Conservation (phyloP, 2,329 filamentous ascomycete genomes). For the Alternaria viburni region DNA sequence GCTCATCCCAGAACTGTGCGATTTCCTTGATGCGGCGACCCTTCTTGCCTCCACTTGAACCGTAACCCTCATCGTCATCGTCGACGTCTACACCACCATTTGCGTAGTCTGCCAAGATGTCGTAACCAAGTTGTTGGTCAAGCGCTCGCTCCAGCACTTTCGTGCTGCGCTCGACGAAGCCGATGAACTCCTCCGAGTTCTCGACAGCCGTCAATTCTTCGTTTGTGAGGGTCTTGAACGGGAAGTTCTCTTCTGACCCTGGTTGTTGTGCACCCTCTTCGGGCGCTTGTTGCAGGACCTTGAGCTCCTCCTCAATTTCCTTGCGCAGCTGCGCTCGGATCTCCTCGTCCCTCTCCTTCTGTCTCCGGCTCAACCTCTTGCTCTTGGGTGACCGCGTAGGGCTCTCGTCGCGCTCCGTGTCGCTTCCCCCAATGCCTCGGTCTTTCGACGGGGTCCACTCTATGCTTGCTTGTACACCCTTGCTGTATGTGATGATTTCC, state of each 20-base stretch:
- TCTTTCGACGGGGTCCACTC: constrained; percentile 67
- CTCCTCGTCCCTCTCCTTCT: constrained; percentile 86
- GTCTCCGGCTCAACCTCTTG: constrained; percentile 79
- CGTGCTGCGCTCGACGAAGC: constrained; percentile 93
- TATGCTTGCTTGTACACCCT: constrained; percentile 89
- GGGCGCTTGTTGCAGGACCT: constrained; percentile 62
- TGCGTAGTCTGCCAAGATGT: constrained; percentile 93
- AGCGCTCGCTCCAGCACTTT: constrained; percentile 96
- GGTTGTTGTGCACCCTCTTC: constrained; percentile 52
- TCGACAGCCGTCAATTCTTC: constrained; percentile 92
- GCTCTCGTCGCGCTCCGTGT: constrained; percentile 67
- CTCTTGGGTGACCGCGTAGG: constrained; percentile 60
- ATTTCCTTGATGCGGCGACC: constrained; percentile 82
- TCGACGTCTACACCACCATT: constrained; percentile 78
- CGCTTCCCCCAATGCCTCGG: constrained; percentile 59
- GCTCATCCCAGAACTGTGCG: constrained; percentile 90
- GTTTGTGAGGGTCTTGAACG: constrained; percentile 76
- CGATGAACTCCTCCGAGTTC: constrained; percentile 88
- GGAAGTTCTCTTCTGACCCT: constrained; percentile 65
- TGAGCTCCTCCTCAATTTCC: constrained; percentile 92
- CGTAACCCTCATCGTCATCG: constrained; percentile 77
- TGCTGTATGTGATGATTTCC: constrained; percentile 95
- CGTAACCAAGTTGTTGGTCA: constrained; percentile 93
- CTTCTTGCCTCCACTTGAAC: constrained; percentile 72
- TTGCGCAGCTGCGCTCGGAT: constrained; percentile 81